A percentile compares a stretch with the other conserved stretches of the same genome.
phyloP scores from a whole-genome alignment of 805 yeast species.

The Candida tallmaniae region DNA sequence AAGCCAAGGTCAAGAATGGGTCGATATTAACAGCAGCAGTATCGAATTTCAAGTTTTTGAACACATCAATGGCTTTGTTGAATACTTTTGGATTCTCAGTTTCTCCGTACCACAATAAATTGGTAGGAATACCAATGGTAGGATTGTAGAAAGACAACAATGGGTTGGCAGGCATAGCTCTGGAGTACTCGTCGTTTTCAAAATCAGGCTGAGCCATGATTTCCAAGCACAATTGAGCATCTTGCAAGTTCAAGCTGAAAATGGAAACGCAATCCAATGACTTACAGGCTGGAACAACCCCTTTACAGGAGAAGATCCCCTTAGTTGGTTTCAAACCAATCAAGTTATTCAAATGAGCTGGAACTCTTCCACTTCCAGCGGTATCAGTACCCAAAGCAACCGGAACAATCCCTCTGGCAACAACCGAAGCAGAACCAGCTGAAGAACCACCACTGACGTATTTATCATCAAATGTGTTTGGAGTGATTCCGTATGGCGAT shows the following conservation, averaged over 20 bases:
- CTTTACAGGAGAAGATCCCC: conserved; percentile 80
- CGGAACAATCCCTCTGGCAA: conserved; percentile 87
- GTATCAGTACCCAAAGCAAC: conserved; percentile 92
- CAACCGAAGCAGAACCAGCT: conserved; percentile 93
- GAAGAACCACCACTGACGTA: conserved; percentile 95
- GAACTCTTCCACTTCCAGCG: conserved; percentile 97
- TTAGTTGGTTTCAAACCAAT: conserved; percentile 91
- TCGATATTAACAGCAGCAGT: conserved; percentile 65
- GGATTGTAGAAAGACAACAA: conserved; percentile 55
- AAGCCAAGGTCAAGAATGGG: conserved; percentile 75
- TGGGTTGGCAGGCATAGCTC: conserved; percentile 68
- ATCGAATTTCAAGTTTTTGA: conserved; percentile 30
- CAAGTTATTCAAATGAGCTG: conserved; percentile 89
- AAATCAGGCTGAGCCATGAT: conserved; percentile 69
- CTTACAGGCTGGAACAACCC: conserved; percentile 97
- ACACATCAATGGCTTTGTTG: conserved; percentile 50
- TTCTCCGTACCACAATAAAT: conserved; percentile 78
- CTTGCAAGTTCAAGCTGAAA: conserved; percentile 70
- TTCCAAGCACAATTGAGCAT: conserved; percentile 75
- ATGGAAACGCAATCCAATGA: conserved; percentile 90
- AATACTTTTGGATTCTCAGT: conserved; percentile 68
- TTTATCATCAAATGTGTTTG: conserved; percentile 66
- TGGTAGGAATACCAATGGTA: conserved; percentile 71
- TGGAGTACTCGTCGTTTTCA: conserved; percentile 71
- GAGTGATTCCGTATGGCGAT: conserved; percentile 90